Conservation (phyloP, 2,329 filamentous ascomycete genomes). For the Neofusicoccum parvum region DNA sequence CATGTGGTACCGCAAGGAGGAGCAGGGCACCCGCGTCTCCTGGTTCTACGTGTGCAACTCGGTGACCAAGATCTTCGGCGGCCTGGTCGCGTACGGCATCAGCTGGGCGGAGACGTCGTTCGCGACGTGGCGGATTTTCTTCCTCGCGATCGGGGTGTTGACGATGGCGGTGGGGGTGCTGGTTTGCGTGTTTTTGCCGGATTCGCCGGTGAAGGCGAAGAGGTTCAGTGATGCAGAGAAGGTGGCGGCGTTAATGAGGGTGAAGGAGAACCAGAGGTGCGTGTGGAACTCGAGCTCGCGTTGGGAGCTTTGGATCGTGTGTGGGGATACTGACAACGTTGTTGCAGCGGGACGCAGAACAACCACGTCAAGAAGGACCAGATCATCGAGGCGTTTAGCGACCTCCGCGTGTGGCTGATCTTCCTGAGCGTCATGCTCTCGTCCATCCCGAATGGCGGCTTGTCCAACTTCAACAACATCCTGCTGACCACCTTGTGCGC, state of each 20-base stretch:
- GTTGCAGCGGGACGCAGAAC: constrained; percentile 21
- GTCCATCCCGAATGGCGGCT: constrained; percentile 46
- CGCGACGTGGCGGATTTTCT: constrained; percentile 28
- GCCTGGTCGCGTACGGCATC: constrained; percentile 23
- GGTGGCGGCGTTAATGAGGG: constrained; percentile 22
- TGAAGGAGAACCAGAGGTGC: constrained; percentile 24
- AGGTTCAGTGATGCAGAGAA: constrained; percentile 40
- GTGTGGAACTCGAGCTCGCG: neutral
- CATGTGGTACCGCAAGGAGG: constrained; percentile 64
- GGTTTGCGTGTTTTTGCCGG: constrained; percentile 36
- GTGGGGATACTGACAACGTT: neutral
- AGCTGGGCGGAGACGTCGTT: constrained; percentile 29
- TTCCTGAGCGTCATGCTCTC: constrained; percentile 37
- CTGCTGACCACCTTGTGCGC: constrained; percentile 38
- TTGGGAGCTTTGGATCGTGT: neutral
- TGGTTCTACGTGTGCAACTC: constrained; percentile 26
- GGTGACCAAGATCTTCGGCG: constrained; percentile 30
- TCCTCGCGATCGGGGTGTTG: constrained; percentile 45
- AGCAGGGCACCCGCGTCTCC: constrained; percentile 50
- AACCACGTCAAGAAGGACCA: constrained; percentile 21
- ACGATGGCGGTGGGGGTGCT: constrained; percentile 35
- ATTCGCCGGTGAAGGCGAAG: constrained; percentile 38
- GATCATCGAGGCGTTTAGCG: constrained; percentile 20
- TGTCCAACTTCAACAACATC: constrained; percentile 47
- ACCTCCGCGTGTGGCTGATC: constrained; percentile 37